These are phyloP conservation scores for Ophiostoma piceae DNA, from an alignment of 2,329 filamentous ascomycete species.

Conservation along the genomic window DNA sequence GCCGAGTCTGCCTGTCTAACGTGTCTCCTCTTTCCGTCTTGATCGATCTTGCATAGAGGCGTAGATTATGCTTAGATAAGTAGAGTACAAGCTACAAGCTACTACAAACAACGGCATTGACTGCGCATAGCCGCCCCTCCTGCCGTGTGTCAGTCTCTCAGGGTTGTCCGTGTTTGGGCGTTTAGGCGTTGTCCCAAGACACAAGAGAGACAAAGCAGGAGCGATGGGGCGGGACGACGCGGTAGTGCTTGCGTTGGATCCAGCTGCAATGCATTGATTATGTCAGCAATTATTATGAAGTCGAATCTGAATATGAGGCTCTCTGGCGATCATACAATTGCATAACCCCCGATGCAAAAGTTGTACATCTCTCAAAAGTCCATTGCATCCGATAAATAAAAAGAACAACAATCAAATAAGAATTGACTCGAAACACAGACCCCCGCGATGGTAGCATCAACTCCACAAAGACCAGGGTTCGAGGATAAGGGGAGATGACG, in stretches of 20 bases:
- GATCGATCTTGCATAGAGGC: not conserved
- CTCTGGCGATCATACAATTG: not conserved
- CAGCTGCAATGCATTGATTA: not conserved
- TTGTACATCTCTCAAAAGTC: not conserved
- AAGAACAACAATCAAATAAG: not conserved
- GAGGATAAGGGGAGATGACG: slow-evolving; percentile 3
- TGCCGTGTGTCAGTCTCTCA: slow-evolving; percentile 1
- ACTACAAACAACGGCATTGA: not conserved
- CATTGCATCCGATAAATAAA: not conserved
- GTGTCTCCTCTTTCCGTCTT: not conserved
- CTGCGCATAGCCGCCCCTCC: not conserved
- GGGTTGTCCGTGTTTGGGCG: not conserved
- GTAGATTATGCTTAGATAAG: not conserved
- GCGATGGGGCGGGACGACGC: not conserved
- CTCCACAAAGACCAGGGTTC: slow-evolving; percentile 7
- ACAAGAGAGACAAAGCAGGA: not conserved
- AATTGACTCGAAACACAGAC: not conserved
- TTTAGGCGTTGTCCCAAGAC: not conserved
- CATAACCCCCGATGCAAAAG: not conserved
- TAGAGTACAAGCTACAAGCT: not conserved
- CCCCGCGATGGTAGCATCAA: slow-evolving; percentile 10
- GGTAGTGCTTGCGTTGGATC: not conserved
- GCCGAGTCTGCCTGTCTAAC: not conserved
- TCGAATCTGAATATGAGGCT: not conserved
- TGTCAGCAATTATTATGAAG: not conserved